These are phyloP conservation scores for Coemansia sp. DNA, from an alignment of 192 early-diverging fungal species.

Conservation along the genomic window DNA sequence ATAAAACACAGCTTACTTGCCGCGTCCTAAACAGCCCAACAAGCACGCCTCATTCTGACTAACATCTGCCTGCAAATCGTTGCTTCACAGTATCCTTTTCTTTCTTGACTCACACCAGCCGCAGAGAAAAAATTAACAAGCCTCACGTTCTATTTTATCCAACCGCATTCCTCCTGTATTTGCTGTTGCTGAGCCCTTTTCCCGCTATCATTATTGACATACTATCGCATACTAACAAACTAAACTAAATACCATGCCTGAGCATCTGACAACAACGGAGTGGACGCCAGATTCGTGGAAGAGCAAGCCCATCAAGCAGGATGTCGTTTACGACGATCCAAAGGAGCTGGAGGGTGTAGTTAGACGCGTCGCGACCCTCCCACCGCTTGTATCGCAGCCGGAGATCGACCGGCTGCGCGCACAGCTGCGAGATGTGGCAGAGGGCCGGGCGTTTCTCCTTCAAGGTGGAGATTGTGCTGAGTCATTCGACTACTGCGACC, in stretches of 20 bases:
- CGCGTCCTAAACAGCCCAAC: neutral
- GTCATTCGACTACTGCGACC: slow-evolving; percentile 95
- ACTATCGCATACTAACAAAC: neutral
- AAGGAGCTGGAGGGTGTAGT: slow-evolving; percentile 68
- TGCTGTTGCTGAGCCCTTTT: neutral
- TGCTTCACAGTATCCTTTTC: neutral
- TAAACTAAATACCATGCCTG: neutral
- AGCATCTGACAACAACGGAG: neutral
- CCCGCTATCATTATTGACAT: neutral
- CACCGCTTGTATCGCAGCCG: slow-evolving; percentile 82
- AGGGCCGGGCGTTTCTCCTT: slow-evolving; percentile 88
- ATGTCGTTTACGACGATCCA: slow-evolving; percentile 83
- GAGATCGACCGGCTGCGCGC: slow-evolving; percentile 84
- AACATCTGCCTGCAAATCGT: neutral
- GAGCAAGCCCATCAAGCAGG: slow-evolving; percentile 78
- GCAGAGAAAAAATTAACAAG: neutral
- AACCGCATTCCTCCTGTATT: neutral
- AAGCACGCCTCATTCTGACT: neutral
- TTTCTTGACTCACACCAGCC: neutral
- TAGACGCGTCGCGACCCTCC: slow-evolving; percentile 72
- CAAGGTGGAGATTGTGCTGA: slow-evolving; percentile 99
- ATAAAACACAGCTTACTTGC: neutral
- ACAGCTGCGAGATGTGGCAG: slow-evolving; percentile 86
- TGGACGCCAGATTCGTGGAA: slow-evolving; percentile 76
- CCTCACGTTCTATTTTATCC: neutral